Conservation (phyloP, 768 basidiomycete genomes). For the Auricularia sp. region DNA sequence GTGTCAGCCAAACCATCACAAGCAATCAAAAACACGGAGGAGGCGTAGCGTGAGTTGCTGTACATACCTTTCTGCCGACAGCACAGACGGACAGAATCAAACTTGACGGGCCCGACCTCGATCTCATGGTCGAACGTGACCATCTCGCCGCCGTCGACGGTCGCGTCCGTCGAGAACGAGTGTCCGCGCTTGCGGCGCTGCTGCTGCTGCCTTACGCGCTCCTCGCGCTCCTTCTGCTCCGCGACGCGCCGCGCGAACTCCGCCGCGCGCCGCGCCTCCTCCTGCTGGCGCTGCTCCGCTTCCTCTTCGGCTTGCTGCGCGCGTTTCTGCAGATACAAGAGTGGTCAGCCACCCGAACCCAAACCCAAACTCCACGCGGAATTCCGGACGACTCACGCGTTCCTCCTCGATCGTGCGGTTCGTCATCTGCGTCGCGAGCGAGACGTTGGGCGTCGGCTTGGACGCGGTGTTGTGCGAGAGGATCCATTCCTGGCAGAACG, state of each 20-base stretch:
- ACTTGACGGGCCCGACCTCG: constrained; percentile 46
- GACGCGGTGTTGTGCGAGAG: constrained; percentile 44
- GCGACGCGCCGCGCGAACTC: constrained; percentile 50
- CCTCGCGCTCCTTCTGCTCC: constrained; percentile 58
- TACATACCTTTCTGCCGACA: constrained; percentile 54
- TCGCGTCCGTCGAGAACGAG: constrained; percentile 32
- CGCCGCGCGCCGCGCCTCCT: constrained; percentile 39
- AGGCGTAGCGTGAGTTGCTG: no score
- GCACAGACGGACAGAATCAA: constrained; percentile 59
- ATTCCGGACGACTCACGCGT: constrained; percentile 31
- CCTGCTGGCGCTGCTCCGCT: constrained; percentile 26
- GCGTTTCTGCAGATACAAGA: constrained; percentile 28
- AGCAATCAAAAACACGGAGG: constrained; percentile 3
- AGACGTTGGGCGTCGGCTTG: constrained; percentile 46
- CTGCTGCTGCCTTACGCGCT: constrained; percentile 33
- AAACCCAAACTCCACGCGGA: background rate
- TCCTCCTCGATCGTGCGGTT: constrained; percentile 63
- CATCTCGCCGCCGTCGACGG: constrained; percentile 43
- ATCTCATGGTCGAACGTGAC: constrained; percentile 44
- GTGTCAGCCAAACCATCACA: background rate
- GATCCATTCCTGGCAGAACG: constrained; percentile 65
- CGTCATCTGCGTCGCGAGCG: constrained; percentile 71
- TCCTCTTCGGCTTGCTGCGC: constrained; percentile 46
- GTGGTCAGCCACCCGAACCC: background rate
- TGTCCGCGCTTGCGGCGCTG: constrained; percentile 54